Conservation (phyloP, 2,329 filamentous ascomycete genomes). For the Fusarium verticillioides region DNA sequence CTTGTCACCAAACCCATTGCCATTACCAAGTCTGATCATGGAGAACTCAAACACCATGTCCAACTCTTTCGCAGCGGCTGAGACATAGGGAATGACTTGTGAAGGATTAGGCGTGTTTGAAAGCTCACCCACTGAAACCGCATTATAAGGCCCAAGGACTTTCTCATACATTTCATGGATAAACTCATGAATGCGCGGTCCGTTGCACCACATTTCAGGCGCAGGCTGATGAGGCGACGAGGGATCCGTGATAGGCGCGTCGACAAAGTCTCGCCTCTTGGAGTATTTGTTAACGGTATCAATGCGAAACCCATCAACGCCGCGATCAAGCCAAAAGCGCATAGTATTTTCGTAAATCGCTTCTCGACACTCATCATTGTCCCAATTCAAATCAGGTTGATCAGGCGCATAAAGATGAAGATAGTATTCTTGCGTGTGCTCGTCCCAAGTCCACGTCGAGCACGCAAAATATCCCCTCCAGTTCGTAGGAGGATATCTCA, state of each 20-base stretch:
- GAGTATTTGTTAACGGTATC: conserved; percentile 76
- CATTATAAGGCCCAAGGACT: conserved; percentile 64
- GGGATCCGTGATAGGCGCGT: conserved; percentile 59
- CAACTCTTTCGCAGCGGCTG: conserved; percentile 62
- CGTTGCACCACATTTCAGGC: conserved; percentile 66
- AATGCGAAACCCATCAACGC: conserved; percentile 73
- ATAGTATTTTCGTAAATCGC: conserved; percentile 75
- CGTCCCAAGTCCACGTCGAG: conserved; percentile 65
- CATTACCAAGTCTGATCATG: conserved; percentile 64
- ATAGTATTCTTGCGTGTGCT: conserved; percentile 63
- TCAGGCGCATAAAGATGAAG: conserved; percentile 72
- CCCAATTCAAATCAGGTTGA: conserved; percentile 84
- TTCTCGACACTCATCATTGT: conserved; percentile 71
- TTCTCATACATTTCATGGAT: conserved; percentile 67
- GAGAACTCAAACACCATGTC: conserved; percentile 72
- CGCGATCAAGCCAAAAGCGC: conserved; percentile 78
- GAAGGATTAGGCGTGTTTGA: conserved; percentile 64
- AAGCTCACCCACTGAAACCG: conserved; percentile 72
- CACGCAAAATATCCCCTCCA: conserved; percentile 60
- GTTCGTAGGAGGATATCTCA: conserved; percentile 68
- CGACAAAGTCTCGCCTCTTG: conserved; percentile 67
- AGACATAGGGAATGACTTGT: conserved; percentile 66
- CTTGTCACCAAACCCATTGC: conserved; percentile 58
- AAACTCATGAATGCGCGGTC: conserved; percentile 71
- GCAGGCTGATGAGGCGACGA: conserved; percentile 55